Evolutionary conservation across 345 rosid species (phyloP), one percentile per base, ranked within the genome.

Genomic region (Barbarea vulgaris): DNA sequence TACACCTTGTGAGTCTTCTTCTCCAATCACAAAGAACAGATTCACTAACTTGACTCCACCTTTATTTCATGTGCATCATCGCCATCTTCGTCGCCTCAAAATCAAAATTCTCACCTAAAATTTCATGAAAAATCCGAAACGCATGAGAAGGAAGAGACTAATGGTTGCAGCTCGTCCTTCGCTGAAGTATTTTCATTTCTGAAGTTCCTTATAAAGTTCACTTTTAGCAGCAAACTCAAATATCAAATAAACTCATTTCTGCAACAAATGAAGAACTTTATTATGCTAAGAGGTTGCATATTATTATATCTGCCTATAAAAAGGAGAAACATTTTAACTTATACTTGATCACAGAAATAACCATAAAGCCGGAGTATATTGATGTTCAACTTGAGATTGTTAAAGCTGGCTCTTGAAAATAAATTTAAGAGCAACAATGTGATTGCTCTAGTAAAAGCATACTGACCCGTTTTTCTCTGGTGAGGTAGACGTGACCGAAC

Each of bases 121-220:
- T n/a, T n/a, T n/a, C n/a, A n/a, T n/a, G 25, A 24, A 24, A 24
- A 24, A 1, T 1, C 3, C 25, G 1, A 24, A 24, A 3, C 3
- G 1, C 3, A 24, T 24, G 1, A 54, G 44, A 48, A 64, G 21
- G 65, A 72, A 85, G 33, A 6, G 64, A 86, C 92, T 85, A 69
- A 95, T 98, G 7, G 98, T 90, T 30, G 98, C 99, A 12, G 99
- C 93, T 6, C 98, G 91, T 55, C 97, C 89, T 78, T 95, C 98
- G 12, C 97, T 88, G 61, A 95, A 95, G 88, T 87, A 92, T 81
- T 93, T 92, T 82, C 94, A 89, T 84, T 85, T 92, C 75, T 92
- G 98, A 50, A 95, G 85, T 52, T 95, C 98, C 74, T 92, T 92
- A 80, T 95, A 95, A 47, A 92, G 93, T 72, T 95, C 99, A 17